phyloP scores from a whole-genome alignment of 257 asterid genomes.

The Ajuga chamaepitys region DNA sequence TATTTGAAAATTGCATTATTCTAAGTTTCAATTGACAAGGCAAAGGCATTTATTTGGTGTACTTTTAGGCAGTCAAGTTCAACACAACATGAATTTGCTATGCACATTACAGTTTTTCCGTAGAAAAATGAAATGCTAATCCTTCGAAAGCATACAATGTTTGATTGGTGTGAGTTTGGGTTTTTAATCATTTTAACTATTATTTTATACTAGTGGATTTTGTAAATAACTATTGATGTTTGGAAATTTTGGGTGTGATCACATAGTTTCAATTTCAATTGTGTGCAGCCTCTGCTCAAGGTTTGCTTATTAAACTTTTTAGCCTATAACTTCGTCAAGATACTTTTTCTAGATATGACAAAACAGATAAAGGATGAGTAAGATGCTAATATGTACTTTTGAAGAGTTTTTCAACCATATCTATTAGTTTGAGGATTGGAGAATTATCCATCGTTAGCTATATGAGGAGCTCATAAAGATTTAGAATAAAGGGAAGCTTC shows the following conservation, averaged over 20 bases:
- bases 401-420: not conserved
- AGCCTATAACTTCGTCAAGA: not conserved
- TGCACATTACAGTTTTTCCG: not conserved
- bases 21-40: constrained; percentile 1
- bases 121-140: not conserved
- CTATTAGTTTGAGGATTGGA: too few relatives aligned
- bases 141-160: not conserved
- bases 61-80: not conserved
- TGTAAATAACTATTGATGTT: not conserved
- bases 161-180: not conserved
- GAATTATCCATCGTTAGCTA: too few relatives aligned
- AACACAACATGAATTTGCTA: not conserved
- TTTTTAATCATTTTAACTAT: not conserved
- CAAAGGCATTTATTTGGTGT: not conserved
- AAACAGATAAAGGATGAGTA: not conserved
- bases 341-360: not conserved
- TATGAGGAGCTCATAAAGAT: not conserved
- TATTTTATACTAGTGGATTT: not conserved
- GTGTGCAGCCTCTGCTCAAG: not conserved
- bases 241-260: not conserved
- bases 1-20: not conserved
- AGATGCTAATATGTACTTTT: not conserved
- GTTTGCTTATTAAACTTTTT: not conserved
- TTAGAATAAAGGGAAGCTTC: not conserved
- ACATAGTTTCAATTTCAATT: not conserved